Conservation (phyloP, 169 alveolate genomes). For the Plasmodium vinckei region DNA sequence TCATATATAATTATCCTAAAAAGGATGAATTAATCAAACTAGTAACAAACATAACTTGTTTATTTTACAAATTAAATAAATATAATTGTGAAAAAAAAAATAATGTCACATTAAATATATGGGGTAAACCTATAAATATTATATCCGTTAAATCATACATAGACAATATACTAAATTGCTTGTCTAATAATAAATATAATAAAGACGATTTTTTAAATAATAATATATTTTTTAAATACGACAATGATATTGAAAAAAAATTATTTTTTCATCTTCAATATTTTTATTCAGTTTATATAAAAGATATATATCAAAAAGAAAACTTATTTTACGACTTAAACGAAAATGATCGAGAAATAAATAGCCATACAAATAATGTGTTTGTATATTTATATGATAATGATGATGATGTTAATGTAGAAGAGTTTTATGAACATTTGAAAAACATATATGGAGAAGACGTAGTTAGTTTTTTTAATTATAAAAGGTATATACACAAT, state of each 20-base stretch:
- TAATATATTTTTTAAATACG: slow-evolving; percentile 43
- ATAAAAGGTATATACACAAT: slow-evolving; percentile 42
- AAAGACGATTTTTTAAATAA: slow-evolving; percentile 4
- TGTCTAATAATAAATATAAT: not conserved
- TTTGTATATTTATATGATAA: slow-evolving; percentile 32
- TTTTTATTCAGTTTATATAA: slow-evolving; percentile 15
- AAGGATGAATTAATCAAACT: slow-evolving; percentile 8
- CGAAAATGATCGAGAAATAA: not conserved
- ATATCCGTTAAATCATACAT: slow-evolving; percentile 24
- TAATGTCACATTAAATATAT: slow-evolving; percentile 1
- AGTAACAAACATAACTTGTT: slow-evolving; percentile 23
- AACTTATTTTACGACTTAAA: not conserved
- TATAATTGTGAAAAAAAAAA: slow-evolving; percentile 7
- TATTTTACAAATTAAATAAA: slow-evolving; percentile 30
- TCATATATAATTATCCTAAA: slow-evolving; percentile 34
- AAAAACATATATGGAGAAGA: slow-evolving; percentile 24
- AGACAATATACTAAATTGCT: not conserved
- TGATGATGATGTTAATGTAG: slow-evolving; percentile 40
- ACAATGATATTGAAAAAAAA: slow-evolving; percentile 24
- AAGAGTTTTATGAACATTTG: slow-evolving; percentile 44
- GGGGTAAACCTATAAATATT: slow-evolving; percentile 12
- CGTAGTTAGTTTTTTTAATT: slow-evolving; percentile 35
- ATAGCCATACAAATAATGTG: not conserved
- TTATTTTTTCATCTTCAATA: slow-evolving; percentile 62
- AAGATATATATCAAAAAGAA: not conserved